Evolutionary conservation across 1,139 yeast genomes (phyloP), one percentile per base, ranked within the genome.

Genomic region (Blastobotrys proliferans): DNA sequence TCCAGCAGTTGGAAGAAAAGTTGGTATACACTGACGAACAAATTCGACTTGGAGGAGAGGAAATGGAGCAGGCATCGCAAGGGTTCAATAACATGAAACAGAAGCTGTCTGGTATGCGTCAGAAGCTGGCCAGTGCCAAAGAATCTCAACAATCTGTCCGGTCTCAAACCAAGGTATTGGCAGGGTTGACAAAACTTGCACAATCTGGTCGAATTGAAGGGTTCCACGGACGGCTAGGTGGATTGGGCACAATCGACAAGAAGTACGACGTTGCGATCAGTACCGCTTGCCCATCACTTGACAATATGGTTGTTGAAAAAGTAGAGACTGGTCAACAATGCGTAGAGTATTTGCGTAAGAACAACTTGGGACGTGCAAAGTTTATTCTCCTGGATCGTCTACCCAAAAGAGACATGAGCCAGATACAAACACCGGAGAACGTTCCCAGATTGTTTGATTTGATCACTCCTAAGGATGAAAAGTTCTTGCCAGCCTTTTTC

Each of bases 311-410:
- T 16, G 97, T 94, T 2, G 97, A 88, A 41, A 80, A 90, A 0
- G 97, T 92, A 8, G 96, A 86, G 54, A 83, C 86, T 24, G 98
- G 96, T 1, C 97, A 88, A 60, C 79, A 78, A 38, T 92, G 98
- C 63, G 85, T 94, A 47, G 94, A 86, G 43, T 83, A 86, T 55
- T 72, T 94, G 57, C 74, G 97, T 47, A 82, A 83, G 56, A 84
- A 85, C 56, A 81, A 82, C 49, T 70, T 90, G 30, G 99, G 99
- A 0, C 83, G 90, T 53, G 96, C 96, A 4, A 80, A 83, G 49
- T 92, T 94, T 58, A 83, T 92, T 47, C 74, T 94, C 32, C 69
- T 94, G 49, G 79, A 83, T 50, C 84, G 87, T 59, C 68, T 92
- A 47, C 74, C 90, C 40, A 72, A 73, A 32, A 81, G 81, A 55